phyloP scores from a whole-genome alignment of 805 yeast species.

The Pichia gijzeniarum region DNA sequence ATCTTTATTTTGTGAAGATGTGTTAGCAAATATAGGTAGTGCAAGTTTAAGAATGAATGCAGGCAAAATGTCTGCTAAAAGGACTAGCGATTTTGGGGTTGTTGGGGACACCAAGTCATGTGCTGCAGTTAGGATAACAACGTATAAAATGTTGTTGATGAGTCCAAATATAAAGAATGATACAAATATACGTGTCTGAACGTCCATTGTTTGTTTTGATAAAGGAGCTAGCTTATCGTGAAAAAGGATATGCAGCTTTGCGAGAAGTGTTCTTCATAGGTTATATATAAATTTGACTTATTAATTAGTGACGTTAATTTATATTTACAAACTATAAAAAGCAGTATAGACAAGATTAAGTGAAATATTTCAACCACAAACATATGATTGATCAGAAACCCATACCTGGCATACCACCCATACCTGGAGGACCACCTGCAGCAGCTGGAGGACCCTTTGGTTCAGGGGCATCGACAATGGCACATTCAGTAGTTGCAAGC shows the following conservation, averaged over 20 bases:
- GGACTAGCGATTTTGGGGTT: constrained; percentile 79
- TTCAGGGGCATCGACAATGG: constrained; percentile 91
- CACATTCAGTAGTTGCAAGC: constrained; percentile 97
- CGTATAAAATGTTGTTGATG: constrained; percentile 82
- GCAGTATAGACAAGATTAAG: neutral
- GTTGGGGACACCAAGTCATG: constrained; percentile 80
- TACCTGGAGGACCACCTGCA: constrained; percentile 44
- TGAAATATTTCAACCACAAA: neutral
- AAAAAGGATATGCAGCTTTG: no score
- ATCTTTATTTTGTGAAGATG: neutral
- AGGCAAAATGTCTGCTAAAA: constrained; percentile 83
- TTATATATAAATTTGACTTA: neutral
- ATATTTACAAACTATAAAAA: neutral
- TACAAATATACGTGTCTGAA: constrained; percentile 1
- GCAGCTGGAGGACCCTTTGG: constrained; percentile 55
- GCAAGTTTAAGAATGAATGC: constrained; percentile 61
- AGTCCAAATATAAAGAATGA: constrained; percentile 81
- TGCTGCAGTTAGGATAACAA: constrained; percentile 87
- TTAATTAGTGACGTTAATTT: neutral
- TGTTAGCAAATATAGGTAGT: constrained; percentile 68
- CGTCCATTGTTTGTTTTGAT: no score
- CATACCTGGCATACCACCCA: constrained; percentile 51
- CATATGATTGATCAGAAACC: constrained; percentile 16
- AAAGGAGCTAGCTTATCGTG: no score
- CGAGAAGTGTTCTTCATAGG: no score